Base-by-base conservation (phyloP, 2,329 filamentous ascomycete species). In the Ophiosphaerella herpotricha region DNA sequence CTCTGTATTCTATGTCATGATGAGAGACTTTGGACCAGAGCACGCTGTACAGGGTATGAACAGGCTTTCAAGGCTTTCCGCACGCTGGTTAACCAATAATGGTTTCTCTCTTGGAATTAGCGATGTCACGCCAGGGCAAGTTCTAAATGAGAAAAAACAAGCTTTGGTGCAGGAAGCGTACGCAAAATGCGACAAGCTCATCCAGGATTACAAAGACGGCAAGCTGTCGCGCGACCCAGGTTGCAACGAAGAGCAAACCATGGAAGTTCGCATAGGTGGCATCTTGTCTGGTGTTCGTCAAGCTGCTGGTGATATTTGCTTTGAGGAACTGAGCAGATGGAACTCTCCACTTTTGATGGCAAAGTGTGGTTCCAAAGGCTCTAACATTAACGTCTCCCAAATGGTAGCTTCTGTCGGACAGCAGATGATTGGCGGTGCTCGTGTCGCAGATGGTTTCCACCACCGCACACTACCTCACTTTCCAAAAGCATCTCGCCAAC, bases 361-460 rank as follows among this genome's bases (percentile, higher is more conserved):
- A 54, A 94, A 90, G 55, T 97, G 91, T 11, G 94, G 94, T 41
- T 97, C 93, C 46, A 99, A 99, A 74, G 94, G 94, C 71, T 96
- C 91, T 5, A 89, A 90, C 64, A 95, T 99, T 79, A 99, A 99
- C 80, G 94, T 99, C 31, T 94, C 94, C 7, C 94, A 99, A 78
- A 99, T 99, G 94, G 89, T 97, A 70, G 93, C 94, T 48, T 86
- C 92, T 51, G 94, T 99, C 69, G 94, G 94, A 43, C 94, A 99
- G 75, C 94, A 99, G 64, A 97, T 97, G 83, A 97, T 99, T 66
- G 89, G 89, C 52, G 91, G 91, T 41, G 85, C 89, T 67, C 92
- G 94, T 83, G 92, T 99, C 29, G 84, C 90, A 38, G 91, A 99
- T 74, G 94, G 94, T 6, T 99, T 99, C 76, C 93, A 97, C 71